Evolutionary conservation across 2,329 filamentous ascomycete genomes (phyloP).

Genomic region (Botrytis cinerea): DNA sequence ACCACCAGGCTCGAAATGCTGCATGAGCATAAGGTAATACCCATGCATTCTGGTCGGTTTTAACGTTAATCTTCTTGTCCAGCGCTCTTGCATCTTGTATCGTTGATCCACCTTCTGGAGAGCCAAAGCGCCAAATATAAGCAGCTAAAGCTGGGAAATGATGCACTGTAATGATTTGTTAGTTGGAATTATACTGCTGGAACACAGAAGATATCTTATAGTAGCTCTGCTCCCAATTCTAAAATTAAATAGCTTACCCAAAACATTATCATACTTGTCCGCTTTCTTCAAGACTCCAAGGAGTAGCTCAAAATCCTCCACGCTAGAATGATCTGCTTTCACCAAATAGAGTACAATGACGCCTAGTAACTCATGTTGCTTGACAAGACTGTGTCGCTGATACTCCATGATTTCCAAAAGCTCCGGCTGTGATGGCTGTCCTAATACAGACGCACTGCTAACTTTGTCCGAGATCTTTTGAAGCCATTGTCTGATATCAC

Average conservation of each 20-base stretch:
- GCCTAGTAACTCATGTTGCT: constrained; percentile 86
- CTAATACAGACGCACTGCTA: constrained; percentile 73
- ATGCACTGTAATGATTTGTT: constrained; percentile 58
- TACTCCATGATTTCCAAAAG: constrained; percentile 77
- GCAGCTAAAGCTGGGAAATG: constrained; percentile 77
- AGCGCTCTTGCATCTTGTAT: constrained; percentile 70
- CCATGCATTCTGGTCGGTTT: constrained; percentile 70
- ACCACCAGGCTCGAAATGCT: constrained; percentile 80
- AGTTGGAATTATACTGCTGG: constrained; percentile 22
- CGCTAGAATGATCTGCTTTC: constrained; percentile 69
- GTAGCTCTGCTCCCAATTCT: constrained; percentile 7
- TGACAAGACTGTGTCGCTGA: constrained; percentile 75
- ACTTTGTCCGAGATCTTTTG: constrained; percentile 74
- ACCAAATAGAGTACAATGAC: constrained; percentile 79
- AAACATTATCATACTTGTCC: constrained; percentile 72
- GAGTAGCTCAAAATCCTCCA: constrained; percentile 73
- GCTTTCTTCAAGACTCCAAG: constrained; percentile 66
- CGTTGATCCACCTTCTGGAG: constrained; percentile 68
- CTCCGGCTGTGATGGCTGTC: constrained; percentile 62
- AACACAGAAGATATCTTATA: background rate
- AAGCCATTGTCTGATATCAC: constrained; percentile 74
- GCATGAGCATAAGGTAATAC: constrained; percentile 74
- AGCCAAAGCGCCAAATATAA: constrained; percentile 77
- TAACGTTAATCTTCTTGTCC: constrained; percentile 66
- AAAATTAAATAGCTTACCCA: constrained; percentile 46